phyloP scores from a whole-genome alignment of 108 stramenopile genomes.

The Cyclotella choctawhatcheeana region DNA sequence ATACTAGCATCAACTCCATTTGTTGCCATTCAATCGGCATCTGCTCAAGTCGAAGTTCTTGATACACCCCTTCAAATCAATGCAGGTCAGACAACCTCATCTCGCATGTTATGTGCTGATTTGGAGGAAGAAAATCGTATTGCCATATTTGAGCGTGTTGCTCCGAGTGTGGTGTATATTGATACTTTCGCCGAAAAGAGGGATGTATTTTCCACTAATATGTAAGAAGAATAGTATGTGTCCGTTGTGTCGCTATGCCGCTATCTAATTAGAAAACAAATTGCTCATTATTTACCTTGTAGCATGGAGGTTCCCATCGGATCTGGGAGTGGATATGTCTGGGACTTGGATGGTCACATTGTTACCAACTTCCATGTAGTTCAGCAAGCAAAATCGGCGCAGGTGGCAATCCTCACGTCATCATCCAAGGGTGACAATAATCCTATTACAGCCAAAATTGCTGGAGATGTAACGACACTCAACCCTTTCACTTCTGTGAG shows the following conservation, averaged over 20 bases:
- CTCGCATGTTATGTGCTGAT: constrained; percentile 17
- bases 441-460: neutral
- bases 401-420: constrained; percentile 62
- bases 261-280: too few species aligned
- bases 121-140: constrained; percentile 65
- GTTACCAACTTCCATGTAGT: constrained; percentile 87
- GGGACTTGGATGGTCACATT: constrained; percentile 86
- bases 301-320: constrained; percentile 69
- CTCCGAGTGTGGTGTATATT: constrained; percentile 81
- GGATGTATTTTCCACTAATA: constrained; percentile 76
- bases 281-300: too few species aligned
- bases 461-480: neutral
- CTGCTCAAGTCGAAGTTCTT: constrained; percentile 1
- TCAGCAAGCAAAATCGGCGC: constrained; percentile 74
- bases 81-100: neutral
- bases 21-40: constrained; percentile 2
- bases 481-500: constrained; percentile 39
- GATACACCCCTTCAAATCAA: constrained; percentile 7
- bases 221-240: constrained; percentile 16
- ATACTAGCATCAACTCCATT: neutral
- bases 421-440: constrained; percentile 14
- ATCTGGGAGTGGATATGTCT: constrained; percentile 89
- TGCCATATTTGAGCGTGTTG: constrained; percentile 71
- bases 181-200: constrained; percentile 77
- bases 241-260: neutral